Evolutionary conservation across 1,284 basidiomycete genomes (phyloP).

Genomic region (Tilletia setariae): DNA sequence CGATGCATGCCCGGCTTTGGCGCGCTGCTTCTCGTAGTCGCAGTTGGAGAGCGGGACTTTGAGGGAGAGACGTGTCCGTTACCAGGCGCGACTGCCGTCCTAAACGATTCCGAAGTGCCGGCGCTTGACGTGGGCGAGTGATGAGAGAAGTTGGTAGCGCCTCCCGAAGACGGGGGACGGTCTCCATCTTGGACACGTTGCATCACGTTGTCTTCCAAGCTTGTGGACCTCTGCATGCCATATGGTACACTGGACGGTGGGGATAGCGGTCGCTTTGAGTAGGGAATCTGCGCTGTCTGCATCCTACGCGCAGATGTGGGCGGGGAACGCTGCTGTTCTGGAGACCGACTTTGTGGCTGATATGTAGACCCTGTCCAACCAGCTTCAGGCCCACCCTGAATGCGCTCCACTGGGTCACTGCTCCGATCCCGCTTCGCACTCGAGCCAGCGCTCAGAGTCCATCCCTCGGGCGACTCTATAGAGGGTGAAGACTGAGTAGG

Average conservation of each 20-base stretch:
- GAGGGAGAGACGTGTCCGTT: not conserved
- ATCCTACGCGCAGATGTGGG: not conserved
- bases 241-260: not conserved
- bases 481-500: not conserved
- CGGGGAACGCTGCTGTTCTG: not conserved
- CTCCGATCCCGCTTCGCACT: not conserved
- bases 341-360: not conserved
- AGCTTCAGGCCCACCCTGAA: not conserved
- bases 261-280: not conserved
- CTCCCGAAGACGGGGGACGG: not conserved
- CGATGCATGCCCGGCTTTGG: too few species aligned
- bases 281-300: not conserved
- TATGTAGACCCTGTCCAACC: not conserved
- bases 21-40: too few species aligned
- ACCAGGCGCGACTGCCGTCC: not conserved
- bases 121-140: not conserved
- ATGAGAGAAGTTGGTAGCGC: not conserved
- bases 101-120: not conserved
- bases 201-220: not conserved
- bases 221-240: conserved; percentile 1
- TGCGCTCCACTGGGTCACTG: conserved; percentile 10
- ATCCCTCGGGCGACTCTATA: not conserved
- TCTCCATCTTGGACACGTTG: not conserved
- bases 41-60: too few species aligned
- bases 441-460: not conserved